phyloP scores from a whole-genome alignment of 768 basidiomycete species.

The Trametes sanguinea region DNA sequence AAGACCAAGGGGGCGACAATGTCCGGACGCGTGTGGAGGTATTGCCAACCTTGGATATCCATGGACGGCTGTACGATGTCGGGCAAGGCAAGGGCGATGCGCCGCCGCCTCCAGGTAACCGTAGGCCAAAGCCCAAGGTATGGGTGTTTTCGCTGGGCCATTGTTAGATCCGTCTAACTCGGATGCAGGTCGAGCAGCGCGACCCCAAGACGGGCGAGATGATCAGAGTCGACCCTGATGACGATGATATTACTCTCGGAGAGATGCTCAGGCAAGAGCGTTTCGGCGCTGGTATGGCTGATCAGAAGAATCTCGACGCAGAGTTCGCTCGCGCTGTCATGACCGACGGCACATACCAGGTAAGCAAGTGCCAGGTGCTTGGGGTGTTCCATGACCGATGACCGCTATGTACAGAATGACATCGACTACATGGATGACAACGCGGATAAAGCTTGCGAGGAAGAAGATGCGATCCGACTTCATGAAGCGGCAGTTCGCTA shows the following conservation, averaged over 20 bases:
- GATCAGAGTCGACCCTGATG: conserved; percentile 86
- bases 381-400: neutral
- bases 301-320: conserved; percentile 90
- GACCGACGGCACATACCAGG: conserved; percentile 86
- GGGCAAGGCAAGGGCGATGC: conserved; percentile 74
- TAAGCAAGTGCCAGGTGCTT: conserved; percentile 34
- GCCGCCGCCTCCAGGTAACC: conserved; percentile 60
- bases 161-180: neutral
- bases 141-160: neutral
- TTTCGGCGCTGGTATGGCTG: conserved; percentile 84
- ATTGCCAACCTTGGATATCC: conserved; percentile 84
- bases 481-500: conserved; percentile 96
- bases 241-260: conserved; percentile 81
- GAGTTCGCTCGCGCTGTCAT: conserved; percentile 88
- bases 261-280: conserved; percentile 93
- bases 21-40: conserved; percentile 73
- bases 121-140: conserved; percentile 77
- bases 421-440: conserved; percentile 97
- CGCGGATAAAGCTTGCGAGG: conserved; percentile 85
- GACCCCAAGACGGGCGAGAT: conserved; percentile 91
- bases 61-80: conserved; percentile 87
- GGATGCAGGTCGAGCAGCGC: conserved; percentile 75
- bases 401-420: conserved; percentile 55
- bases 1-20: conserved; percentile 40
- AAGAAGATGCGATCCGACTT: conserved; percentile 96